These are phyloP conservation scores for Wickerhamiella sergipiensis DNA, from an alignment of 805 yeast genomes.

Conservation along the genomic window DNA sequence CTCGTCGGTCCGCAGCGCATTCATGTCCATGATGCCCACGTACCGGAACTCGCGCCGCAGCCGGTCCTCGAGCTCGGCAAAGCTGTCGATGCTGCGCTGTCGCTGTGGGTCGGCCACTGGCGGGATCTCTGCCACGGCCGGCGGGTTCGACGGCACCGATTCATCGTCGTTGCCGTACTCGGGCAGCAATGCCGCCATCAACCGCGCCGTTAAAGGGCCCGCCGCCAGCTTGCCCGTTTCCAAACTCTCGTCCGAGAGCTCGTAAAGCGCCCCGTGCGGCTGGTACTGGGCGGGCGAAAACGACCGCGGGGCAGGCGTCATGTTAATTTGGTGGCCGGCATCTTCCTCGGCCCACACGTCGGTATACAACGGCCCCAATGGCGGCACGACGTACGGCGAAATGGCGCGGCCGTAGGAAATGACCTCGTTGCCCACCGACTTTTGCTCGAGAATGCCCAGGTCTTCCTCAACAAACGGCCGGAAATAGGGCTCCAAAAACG, in stretches of 20 bases:
- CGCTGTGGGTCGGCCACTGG: conserved; percentile 28
- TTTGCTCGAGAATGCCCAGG: conserved; percentile 51
- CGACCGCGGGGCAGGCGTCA: conserved; percentile 14
- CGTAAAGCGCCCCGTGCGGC: conserved; percentile 10
- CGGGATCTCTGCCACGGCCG: conserved; percentile 3
- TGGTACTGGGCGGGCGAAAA: conserved; percentile 4
- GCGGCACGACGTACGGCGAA: conserved; percentile 69
- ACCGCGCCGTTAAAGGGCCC: conserved; percentile 80
- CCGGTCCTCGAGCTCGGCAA: conserved; percentile 72
- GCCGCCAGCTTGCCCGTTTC: conserved; percentile 69
- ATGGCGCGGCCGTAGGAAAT: conserved; percentile 20
- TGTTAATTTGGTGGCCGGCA: conserved; percentile 29
- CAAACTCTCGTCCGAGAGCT: conserved; percentile 22
- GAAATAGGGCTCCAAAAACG: conserved; percentile 76
- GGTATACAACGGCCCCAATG: conserved; percentile 67
- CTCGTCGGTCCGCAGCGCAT: conserved; percentile 22
- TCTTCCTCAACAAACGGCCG: conserved; percentile 72
- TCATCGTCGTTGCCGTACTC: conserved; percentile 22
- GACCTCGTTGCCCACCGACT: conserved; percentile 31
- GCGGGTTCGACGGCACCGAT: conserved; percentile 22
- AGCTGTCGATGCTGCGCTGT: conserved; percentile 38
- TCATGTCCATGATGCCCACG: conserved; percentile 59
- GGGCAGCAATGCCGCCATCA: conserved; percentile 61
- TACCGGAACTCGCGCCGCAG: conserved; percentile 75
- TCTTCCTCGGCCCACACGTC: conserved; percentile 85